Evolutionary conservation across 2,329 filamentous ascomycete species (phyloP).

Genomic region (Juglanconis sp.): DNA sequence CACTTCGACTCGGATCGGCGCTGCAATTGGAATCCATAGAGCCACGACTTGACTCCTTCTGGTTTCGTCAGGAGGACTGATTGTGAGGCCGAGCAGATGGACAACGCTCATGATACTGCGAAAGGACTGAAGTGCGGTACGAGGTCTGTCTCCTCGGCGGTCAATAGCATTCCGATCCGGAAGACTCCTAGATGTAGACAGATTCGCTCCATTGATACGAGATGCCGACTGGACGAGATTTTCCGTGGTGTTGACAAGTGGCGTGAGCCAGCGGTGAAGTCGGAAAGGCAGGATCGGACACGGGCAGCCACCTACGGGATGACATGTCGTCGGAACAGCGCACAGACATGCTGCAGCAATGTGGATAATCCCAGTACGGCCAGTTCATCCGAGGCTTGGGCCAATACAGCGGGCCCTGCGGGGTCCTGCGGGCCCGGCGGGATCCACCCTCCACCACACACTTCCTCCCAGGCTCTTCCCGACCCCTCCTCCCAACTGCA

Average conservation of each 20-base stretch:
- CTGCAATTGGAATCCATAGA: background rate
- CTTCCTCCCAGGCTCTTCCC: background rate
- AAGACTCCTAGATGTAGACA: background rate
- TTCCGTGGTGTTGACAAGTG: background rate
- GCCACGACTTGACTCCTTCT: too few relatives aligned
- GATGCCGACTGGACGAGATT: background rate
- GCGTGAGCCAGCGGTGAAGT: conserved; percentile 10
- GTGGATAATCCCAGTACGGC: background rate
- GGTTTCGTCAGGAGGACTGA: too few relatives aligned
- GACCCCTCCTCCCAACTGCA: background rate
- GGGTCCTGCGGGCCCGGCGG: background rate
- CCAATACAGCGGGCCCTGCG: background rate
- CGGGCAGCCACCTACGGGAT: background rate
- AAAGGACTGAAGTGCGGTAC: background rate
- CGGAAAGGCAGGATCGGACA: background rate
- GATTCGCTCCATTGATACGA: background rate
- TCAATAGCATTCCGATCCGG: background rate
- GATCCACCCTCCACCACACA: background rate
- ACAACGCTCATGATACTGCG: too few relatives aligned
- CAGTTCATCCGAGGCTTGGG: background rate
- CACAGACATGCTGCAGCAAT: background rate
- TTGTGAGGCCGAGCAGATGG: too few relatives aligned
- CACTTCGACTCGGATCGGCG: background rate
- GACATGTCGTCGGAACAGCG: background rate
- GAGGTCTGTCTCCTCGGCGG: background rate